phyloP scores from a whole-genome alignment of 1,284 basidiomycete species.

The Lentinula novae-zelandiae region DNA sequence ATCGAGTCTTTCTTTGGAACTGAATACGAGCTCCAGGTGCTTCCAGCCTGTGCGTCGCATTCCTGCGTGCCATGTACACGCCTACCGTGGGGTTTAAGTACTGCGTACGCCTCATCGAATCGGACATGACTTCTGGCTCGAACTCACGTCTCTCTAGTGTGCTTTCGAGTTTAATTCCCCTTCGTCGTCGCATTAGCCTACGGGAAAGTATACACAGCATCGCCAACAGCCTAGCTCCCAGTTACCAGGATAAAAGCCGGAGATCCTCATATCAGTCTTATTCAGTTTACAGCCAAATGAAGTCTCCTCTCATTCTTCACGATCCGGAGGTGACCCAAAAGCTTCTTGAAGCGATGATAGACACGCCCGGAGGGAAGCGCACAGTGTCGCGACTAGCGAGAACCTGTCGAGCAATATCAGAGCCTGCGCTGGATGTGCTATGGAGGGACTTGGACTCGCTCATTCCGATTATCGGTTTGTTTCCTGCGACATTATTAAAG shows the following conservation, averaged over 20 bases:
- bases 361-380: slow-evolving; percentile 60
- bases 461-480: slow-evolving; percentile 63
- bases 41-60: slow-evolving; percentile 6
- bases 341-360: slow-evolving; percentile 65
- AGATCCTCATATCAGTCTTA: slow-evolving; percentile 34
- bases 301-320: slow-evolving; percentile 54
- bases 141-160: slow-evolving; percentile 41
- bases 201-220: slow-evolving; percentile 34
- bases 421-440: slow-evolving; percentile 66
- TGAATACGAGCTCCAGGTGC: background rate
- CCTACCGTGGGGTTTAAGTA: slow-evolving; percentile 28
- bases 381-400: slow-evolving; percentile 64
- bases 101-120: slow-evolving; percentile 20
- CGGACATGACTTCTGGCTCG: slow-evolving; percentile 34
- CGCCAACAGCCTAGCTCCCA: slow-evolving; percentile 19
- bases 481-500: slow-evolving; percentile 63
- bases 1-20: background rate
- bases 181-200: slow-evolving; percentile 34
- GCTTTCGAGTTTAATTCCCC: slow-evolving; percentile 35
- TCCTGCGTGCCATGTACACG: slow-evolving; percentile 29
- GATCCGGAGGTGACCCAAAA: slow-evolving; percentile 60
- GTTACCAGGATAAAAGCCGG: slow-evolving; percentile 21
- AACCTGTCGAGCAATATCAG: slow-evolving; percentile 67
- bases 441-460: slow-evolving; percentile 78
- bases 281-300: slow-evolving; percentile 44